Evolutionary conservation across 345 rosid species (phyloP).

Genomic region (Lepidium didymum): DNA sequence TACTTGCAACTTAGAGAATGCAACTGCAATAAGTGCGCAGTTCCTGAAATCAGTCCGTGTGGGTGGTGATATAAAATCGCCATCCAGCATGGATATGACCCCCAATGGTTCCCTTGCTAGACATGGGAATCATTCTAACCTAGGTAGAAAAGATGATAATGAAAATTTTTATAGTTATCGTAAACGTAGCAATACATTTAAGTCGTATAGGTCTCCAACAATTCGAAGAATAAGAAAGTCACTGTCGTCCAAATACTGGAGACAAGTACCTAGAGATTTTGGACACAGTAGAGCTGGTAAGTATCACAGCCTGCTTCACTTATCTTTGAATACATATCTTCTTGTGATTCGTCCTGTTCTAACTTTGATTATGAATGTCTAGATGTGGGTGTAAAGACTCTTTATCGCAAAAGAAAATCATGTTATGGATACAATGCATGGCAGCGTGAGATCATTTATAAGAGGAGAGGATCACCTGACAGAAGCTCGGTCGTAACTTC

Average conservation of each 20-base stretch:
- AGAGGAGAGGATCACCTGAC: constrained; percentile 59
- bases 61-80: constrained; percentile 37
- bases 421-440: constrained; percentile 40
- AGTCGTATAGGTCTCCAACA: constrained; percentile 56
- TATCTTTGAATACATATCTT: not conserved
- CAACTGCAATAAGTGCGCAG: constrained; percentile 29
- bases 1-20: constrained; percentile 33
- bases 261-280: constrained; percentile 56
- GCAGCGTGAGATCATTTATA: constrained; percentile 40
- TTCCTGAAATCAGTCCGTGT: constrained; percentile 30
- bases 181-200: constrained; percentile 47
- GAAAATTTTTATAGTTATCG: constrained; percentile 56
- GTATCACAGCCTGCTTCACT: constrained; percentile 10
- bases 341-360: not conserved
- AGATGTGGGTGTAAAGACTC: constrained; percentile 54
- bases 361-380: constrained; percentile 11
- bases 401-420: constrained; percentile 51
- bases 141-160: constrained; percentile 75
- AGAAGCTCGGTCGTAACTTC: constrained; percentile 53
- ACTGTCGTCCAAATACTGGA: constrained; percentile 74
- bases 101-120: constrained; percentile 43
- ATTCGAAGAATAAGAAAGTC: constrained; percentile 69
- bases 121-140: constrained; percentile 46
- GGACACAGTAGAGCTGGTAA: constrained; percentile 61
- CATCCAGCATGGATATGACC: constrained; percentile 26